These are phyloP conservation scores for Delphinella strobiligena DNA, from an alignment of 2,329 filamentous ascomycete species.

Conservation along the genomic window DNA sequence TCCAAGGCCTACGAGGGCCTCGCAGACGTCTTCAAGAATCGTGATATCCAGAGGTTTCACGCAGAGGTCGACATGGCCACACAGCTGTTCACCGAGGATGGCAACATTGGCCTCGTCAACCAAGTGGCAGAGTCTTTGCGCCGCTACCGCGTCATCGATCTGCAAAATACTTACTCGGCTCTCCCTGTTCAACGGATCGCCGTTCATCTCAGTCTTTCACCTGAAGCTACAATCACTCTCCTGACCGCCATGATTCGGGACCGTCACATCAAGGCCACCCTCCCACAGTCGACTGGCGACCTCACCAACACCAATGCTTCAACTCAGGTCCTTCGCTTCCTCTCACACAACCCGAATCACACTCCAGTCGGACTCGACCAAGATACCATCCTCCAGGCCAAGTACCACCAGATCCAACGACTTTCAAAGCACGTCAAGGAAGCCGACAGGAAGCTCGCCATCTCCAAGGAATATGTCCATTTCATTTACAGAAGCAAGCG, in stretches of 20 bases:
- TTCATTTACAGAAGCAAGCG: constrained; percentile 34
- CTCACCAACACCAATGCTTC: constrained; percentile 12
- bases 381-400: constrained; percentile 32
- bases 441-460: constrained; percentile 42
- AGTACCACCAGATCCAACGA: constrained; percentile 37
- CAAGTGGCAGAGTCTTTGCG: constrained; percentile 61
- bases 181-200: constrained; percentile 45
- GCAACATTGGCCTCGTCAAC: constrained; percentile 57
- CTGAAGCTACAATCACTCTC: constrained; percentile 41
- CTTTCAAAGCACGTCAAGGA: constrained; percentile 41
- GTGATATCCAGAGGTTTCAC: constrained; percentile 47
- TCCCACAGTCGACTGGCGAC: constrained; percentile 31
- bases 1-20: constrained; percentile 61
- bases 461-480: constrained; percentile 49
- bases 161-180: constrained; percentile 61
- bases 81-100: constrained; percentile 44
- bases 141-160: constrained; percentile 60
- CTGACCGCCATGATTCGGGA: constrained; percentile 40
- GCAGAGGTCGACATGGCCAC: constrained; percentile 50
- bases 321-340: constrained; percentile 43
- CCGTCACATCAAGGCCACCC: constrained; percentile 37
- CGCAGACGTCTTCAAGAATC: constrained; percentile 53
- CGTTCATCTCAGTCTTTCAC: constrained; percentile 35
- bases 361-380: constrained; percentile 3
- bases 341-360: constrained; percentile 14